These are phyloP conservation scores for Protomyces inouyei DNA, from an alignment of 1,139 yeast genomes.

Conservation along the genomic window DNA sequence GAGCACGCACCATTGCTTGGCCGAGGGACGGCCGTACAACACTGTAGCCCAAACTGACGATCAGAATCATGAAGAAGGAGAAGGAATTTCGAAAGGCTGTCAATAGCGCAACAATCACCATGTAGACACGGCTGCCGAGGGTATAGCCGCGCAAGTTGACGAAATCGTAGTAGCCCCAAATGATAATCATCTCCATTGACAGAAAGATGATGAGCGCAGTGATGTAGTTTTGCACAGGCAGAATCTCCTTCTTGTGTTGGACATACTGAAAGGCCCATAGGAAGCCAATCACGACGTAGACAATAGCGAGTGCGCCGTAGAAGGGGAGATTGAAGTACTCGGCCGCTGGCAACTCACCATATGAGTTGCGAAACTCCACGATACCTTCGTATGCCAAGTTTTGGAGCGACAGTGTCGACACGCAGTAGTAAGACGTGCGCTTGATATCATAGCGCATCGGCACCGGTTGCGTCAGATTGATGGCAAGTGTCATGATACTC, in stretches of 20 bases:
- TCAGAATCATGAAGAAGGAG: conserved; percentile 77
- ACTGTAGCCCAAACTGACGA: conserved; percentile 89
- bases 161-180: conserved; percentile 59
- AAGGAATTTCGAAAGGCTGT: conserved; percentile 80
- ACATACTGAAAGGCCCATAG: conserved; percentile 80
- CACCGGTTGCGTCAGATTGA: conserved; percentile 27
- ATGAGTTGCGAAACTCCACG: conserved; percentile 28
- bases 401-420: conserved; percentile 51
- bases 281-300: conserved; percentile 74
- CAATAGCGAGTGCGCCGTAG: conserved; percentile 78
- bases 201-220: conserved; percentile 28
- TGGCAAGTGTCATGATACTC: conserved; percentile 24
- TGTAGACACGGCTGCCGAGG: conserved; percentile 65
- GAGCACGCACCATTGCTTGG: conserved; percentile 71
- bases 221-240: conserved; percentile 86
- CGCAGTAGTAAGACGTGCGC: conserved; percentile 87
- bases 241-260: conserved; percentile 78
- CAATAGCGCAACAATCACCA: conserved; percentile 69
- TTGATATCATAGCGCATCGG: conserved; percentile 57
- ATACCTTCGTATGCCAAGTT: conserved; percentile 11
- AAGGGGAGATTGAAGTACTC: conserved; percentile 88
- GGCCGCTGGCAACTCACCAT: conserved; percentile 62
- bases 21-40: conserved; percentile 81
- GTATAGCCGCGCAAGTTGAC: conserved; percentile 57
- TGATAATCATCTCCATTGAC: conserved; percentile 23